These are phyloP conservation scores for Schizosaccharomyces octosporus DNA, from an alignment of 805 yeast species.

Conservation along the genomic window DNA sequence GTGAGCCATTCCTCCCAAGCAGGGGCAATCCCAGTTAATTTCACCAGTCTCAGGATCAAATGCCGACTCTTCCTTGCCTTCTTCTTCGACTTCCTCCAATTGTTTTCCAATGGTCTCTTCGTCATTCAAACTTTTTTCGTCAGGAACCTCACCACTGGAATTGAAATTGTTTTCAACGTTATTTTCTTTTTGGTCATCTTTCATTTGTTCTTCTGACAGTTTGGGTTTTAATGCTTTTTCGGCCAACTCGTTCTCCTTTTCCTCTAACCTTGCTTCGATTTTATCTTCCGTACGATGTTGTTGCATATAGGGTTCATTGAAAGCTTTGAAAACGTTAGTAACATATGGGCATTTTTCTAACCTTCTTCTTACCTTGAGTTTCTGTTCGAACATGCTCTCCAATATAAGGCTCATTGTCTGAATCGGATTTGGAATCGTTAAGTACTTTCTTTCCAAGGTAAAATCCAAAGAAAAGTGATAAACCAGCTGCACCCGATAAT, in stretches of 20 bases:
- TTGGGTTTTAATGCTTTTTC: not conserved
- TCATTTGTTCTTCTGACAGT: not conserved
- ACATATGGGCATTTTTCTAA: not conserved
- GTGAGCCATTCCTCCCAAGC: slow-evolving; percentile 94
- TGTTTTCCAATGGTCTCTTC: not conserved
- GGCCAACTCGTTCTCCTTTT: not conserved
- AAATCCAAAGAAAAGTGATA: not conserved
- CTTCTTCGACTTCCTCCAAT: not conserved
- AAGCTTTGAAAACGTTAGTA: not conserved
- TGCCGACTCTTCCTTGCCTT: slow-evolving; percentile 26
- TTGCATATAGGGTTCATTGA: not conserved
- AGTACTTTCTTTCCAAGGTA: not conserved
- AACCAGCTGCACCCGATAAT: not conserved
- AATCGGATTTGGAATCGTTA: not conserved
- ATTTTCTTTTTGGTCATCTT: not conserved
- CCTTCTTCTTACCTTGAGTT: not conserved
- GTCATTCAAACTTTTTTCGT: not conserved
- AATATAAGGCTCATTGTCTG: not conserved
- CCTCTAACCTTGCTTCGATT: not conserved
- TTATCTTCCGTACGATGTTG: not conserved
- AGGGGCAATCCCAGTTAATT: slow-evolving; percentile 99
- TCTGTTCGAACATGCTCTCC: not conserved
- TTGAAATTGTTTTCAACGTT: not conserved
- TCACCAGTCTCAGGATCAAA: slow-evolving; percentile 94
- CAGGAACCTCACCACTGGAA: not conserved